phyloP scores from a whole-genome alignment of 140 eudicot species.

The Oenanthe javanica region DNA sequence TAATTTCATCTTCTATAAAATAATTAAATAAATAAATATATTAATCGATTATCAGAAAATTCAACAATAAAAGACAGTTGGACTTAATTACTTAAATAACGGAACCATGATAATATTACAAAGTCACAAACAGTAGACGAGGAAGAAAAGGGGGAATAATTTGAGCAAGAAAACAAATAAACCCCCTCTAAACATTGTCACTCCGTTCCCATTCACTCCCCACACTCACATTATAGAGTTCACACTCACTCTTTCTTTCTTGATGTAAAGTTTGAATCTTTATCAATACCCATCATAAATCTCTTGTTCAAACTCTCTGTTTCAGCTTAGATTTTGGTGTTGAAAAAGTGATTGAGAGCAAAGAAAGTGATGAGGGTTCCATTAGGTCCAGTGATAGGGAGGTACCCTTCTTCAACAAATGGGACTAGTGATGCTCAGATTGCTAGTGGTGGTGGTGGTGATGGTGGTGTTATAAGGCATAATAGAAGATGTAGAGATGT shows the following conservation, averaged over 20 bases:
- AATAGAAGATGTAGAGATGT: slow-evolving; percentile 94
- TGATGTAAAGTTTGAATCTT: slow-evolving; percentile 3
- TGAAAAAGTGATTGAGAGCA: neutral
- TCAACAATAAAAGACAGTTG: no score
- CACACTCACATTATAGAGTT: neutral
- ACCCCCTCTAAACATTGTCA: neutral
- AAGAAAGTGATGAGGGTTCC: slow-evolving; percentile 59
- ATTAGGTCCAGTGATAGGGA: slow-evolving; percentile 71
- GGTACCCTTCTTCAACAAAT: slow-evolving; percentile 69
- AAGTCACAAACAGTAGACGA: neutral
- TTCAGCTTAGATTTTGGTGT: slow-evolving; percentile 10
- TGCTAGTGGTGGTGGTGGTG: slow-evolving; percentile 17
- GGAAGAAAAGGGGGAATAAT: neutral
- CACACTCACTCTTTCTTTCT: neutral
- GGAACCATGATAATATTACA: no score
- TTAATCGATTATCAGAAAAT: no score
- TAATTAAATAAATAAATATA: no score
- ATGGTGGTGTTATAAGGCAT: slow-evolving; percentile 66
- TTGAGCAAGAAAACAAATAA: neutral
- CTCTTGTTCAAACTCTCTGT: neutral
- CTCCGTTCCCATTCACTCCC: neutral
- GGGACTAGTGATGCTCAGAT: slow-evolving; percentile 36
- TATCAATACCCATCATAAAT: neutral
- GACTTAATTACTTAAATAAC: no score
- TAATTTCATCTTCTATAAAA: no score